A percentile compares a stretch with the other conserved stretches of the same genome.
These are phyloP conservation scores for Cucumis variabilis DNA, from an alignment of 331 rosid species.

Conservation along the genomic window DNA sequence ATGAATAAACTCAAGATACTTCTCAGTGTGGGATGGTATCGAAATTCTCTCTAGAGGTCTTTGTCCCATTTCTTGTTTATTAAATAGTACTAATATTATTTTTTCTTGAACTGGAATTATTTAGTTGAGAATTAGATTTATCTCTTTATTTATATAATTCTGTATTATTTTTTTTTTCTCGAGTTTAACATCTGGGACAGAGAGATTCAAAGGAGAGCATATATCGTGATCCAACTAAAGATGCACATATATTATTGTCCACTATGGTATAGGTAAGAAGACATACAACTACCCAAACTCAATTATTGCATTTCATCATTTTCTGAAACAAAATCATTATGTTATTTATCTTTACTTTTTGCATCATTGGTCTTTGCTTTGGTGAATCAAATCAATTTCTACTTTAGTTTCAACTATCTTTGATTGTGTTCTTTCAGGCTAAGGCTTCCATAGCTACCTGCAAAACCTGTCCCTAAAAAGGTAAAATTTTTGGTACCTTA, in stretches of 20 bases:
- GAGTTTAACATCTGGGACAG: not conserved
- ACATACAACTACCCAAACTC: not conserved
- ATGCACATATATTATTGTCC: too few relatives aligned
- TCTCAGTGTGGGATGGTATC: not conserved
- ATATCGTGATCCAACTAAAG: not conserved
- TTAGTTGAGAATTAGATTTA: not conserved
- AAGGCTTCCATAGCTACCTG: not conserved
- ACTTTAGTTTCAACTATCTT: not conserved
- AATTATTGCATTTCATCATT: slow-evolving; percentile 10
- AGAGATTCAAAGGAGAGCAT: not conserved
- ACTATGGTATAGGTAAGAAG: not conserved
- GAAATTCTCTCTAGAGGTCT: not conserved
- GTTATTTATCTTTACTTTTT: slow-evolving; percentile 3
- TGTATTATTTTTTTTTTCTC: not conserved
- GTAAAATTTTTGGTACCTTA: not conserved
- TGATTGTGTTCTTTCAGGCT: slow-evolving; percentile 9
- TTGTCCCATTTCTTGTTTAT: not conserved
- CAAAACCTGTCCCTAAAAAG: slow-evolving; percentile 20
- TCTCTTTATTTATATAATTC: not conserved
- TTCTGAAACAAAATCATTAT: not conserved
- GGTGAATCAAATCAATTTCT: not conserved
- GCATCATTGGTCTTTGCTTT: slow-evolving; percentile 13
- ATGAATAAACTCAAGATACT: not conserved
- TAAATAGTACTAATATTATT: not conserved
- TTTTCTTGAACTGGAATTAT: not conserved